Conservation (phyloP, 1,139 yeast genomes). For the Geotrichum reessii region DNA sequence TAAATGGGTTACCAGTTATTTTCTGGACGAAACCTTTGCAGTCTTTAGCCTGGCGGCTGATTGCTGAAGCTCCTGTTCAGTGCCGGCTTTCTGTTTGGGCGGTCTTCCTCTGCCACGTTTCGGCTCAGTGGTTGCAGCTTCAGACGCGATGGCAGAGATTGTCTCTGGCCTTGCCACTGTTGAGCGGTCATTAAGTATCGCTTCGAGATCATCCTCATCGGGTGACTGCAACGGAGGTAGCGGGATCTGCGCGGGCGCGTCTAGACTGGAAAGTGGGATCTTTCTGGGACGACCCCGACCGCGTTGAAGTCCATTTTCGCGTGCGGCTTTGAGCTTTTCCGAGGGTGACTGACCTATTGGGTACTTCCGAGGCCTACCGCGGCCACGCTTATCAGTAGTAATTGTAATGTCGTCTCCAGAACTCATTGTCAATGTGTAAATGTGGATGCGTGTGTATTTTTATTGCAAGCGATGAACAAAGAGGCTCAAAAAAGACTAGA, state of each 20-base stretch:
- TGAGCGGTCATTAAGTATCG: background rate
- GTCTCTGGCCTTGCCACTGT: background rate
- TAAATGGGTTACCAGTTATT: too few species aligned
- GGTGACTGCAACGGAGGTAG: constrained; percentile 1
- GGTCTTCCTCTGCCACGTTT: constrained; percentile 17
- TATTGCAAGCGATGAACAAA: background rate
- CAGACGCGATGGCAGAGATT: background rate
- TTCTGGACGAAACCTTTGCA: background rate
- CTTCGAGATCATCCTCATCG: constrained; percentile 4
- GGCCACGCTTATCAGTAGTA: constrained; percentile 13
- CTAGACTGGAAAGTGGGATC: background rate
- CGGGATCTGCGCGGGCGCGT: constrained; percentile 1
- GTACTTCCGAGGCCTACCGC: constrained; percentile 20
- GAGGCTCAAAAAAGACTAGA: background rate
- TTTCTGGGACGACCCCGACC: constrained; percentile 19
- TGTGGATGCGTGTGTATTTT: background rate
- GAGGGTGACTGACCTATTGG: constrained; percentile 19
- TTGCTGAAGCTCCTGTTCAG: background rate
- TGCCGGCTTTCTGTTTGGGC: constrained; percentile 3
- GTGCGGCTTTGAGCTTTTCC: constrained; percentile 17
- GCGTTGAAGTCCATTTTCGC: constrained; percentile 14
- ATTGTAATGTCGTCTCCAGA: background rate
- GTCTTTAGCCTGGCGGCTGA: background rate
- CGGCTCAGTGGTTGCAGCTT: background rate
- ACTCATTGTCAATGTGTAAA: background rate